Conservation (phyloP, 228 moss, liverwort and hornwort species). For the Sphagnum fallax region DNA sequence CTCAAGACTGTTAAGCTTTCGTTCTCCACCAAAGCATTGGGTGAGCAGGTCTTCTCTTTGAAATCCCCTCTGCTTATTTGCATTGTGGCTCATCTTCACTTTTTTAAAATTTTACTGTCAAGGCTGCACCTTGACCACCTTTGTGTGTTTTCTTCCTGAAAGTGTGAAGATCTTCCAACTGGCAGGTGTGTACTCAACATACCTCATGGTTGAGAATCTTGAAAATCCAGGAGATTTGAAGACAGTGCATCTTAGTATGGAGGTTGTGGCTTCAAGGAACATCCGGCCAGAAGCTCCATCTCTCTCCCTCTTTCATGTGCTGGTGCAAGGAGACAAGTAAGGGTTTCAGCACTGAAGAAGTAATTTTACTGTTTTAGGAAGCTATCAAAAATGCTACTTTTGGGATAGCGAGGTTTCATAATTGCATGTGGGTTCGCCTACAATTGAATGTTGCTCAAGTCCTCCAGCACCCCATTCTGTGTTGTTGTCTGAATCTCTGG, state of each 20-base stretch:
- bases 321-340: slow-evolving; percentile 90
- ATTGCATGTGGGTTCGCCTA: too few species aligned
- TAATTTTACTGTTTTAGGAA: neutral
- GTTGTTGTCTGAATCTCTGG: too few species aligned
- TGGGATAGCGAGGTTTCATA: too few species aligned
- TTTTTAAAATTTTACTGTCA: neutral
- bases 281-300: slow-evolving; percentile 77
- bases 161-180: neutral
- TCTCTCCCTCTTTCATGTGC: slow-evolving; percentile 76
- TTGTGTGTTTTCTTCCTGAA: too few species aligned
- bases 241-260: slow-evolving; percentile 84
- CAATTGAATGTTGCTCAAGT: too few species aligned
- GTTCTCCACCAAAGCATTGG: slow-evolving; percentile 93
- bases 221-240: slow-evolving; percentile 90
- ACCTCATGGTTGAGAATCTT: slow-evolving; percentile 86
- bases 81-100: neutral
- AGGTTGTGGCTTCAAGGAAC: slow-evolving; percentile 83
- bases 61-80: neutral
- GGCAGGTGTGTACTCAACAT: slow-evolving; percentile 86
- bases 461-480: too few species aligned
- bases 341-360: neutral
- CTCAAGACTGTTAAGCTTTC: slow-evolving; percentile 75
- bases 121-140: too few species aligned
- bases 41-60: slow-evolving; percentile 18
- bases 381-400: neutral